Evolutionary conservation across 345 rosid species (phyloP).

Genomic region (Psidium friedrichsthalianum): DNA sequence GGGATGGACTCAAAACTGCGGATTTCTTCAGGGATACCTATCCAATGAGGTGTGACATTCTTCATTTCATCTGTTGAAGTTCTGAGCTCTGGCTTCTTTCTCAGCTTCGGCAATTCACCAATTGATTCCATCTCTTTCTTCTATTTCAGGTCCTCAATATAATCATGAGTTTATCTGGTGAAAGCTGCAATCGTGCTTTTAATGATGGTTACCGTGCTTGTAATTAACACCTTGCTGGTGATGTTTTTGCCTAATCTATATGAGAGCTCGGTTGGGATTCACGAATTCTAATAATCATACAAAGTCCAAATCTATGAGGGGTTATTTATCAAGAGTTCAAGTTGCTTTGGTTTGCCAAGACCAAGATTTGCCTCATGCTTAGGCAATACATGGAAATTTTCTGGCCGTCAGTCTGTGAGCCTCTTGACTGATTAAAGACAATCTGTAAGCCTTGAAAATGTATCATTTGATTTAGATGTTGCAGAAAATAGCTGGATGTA

Average conservation of each 20-base stretch:
- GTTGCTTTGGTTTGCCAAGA: not conserved
- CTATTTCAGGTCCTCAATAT: not conserved
- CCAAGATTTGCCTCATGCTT: not conserved
- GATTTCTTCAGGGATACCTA: conserved; percentile 49
- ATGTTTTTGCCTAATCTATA: not conserved
- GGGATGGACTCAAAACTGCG: conserved; percentile 80
- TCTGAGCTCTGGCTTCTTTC: not conserved
- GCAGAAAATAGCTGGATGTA: not conserved
- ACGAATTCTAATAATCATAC: not conserved
- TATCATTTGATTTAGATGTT: not conserved
- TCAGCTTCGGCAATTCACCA: not conserved
- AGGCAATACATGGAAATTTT: not conserved
- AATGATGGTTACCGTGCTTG: not conserved
- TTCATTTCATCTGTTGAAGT: not conserved
- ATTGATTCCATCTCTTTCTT: not conserved
- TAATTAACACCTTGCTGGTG: not conserved
- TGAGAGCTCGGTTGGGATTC: not conserved
- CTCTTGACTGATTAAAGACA: not conserved
- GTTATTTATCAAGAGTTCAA: not conserved
- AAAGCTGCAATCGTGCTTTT: not conserved
- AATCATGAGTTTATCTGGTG: not conserved
- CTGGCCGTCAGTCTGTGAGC: not conserved
- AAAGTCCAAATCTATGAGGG: not conserved
- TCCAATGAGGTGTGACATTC: conserved; percentile 4
- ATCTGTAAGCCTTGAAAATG: not conserved